Percentiles rank a stretch among this genome's conserved stretches.
phyloP scores from a whole-genome alignment of 768 basidiomycete species.

The Trametes maxima region DNA sequence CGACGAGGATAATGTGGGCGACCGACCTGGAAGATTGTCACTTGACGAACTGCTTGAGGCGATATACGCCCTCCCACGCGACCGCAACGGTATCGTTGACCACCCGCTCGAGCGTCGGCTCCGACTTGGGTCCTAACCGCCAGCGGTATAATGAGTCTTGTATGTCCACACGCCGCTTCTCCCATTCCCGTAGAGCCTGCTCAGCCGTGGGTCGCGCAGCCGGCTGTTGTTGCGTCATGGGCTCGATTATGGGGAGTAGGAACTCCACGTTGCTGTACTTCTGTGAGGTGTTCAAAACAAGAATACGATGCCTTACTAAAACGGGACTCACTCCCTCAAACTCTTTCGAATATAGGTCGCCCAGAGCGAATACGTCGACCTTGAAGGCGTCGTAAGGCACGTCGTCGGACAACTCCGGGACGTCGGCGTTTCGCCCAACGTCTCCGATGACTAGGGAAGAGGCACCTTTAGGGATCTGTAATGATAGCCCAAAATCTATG shows the following conservation, averaged over 20 bases:
- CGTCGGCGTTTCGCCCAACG: conserved; percentile 22
- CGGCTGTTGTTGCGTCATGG: background rate
- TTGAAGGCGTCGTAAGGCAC: conserved; percentile 28
- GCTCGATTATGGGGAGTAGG: background rate
- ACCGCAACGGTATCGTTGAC: conserved; percentile 26
- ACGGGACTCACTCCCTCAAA: conserved; percentile 17
- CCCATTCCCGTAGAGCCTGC: background rate
- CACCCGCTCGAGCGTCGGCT: conserved; percentile 15
- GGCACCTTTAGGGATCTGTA: conserved; percentile 20
- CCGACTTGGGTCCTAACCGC: conserved; percentile 13
- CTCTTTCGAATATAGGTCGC: conserved; percentile 27
- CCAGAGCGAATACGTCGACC: conserved; percentile 28
- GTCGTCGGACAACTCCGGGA: conserved; percentile 25
- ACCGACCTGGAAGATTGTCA: background rate
- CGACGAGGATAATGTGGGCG: background rate
- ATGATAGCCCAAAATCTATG: conserved; percentile 27
- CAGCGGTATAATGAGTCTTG: conserved; percentile 5
- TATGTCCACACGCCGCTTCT: background rate
- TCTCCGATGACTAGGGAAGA: conserved; percentile 10
- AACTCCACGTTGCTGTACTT: background rate
- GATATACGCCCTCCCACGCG: conserved; percentile 15
- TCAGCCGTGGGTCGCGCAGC: background rate
- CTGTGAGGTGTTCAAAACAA: background rate
- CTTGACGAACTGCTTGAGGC: conserved; percentile 12
- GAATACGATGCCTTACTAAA: no score